Percentiles rank a stretch among this genome's conserved stretches.
phyloP scores from a whole-genome alignment of 352 stramenopile species.

The Thalassiosira sp. region DNA sequence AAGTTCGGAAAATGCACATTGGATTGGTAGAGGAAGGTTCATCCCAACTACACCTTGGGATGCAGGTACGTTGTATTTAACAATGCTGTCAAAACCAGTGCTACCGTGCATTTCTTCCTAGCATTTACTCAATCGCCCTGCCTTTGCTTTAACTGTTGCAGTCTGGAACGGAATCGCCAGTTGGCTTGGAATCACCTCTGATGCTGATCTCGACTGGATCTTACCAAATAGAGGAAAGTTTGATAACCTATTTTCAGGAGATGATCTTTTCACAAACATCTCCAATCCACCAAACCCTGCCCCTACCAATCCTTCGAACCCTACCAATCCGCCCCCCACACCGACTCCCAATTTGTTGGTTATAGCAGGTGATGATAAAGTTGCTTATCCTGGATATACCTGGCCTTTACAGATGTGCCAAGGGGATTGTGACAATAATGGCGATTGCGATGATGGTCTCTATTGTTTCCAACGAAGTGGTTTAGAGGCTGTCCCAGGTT shows the following conservation, averaged over 20 bases:
- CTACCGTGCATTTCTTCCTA: too few relatives aligned
- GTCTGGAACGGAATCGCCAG: slow-evolving; percentile 49
- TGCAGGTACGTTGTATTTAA: too few relatives aligned
- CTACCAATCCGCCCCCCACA: background rate
- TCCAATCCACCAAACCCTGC: background rate
- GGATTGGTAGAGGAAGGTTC: slow-evolving; percentile 15
- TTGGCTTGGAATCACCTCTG: slow-evolving; percentile 47
- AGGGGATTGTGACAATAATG: too few relatives aligned
- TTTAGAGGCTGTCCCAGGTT: too few relatives aligned
- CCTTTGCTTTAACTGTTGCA: too few relatives aligned
- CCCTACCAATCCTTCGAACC: background rate
- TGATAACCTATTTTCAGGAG: slow-evolving; percentile 16
- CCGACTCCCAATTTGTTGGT: background rate
- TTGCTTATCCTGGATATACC: too few relatives aligned
- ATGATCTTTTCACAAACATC: slow-evolving; percentile 25
- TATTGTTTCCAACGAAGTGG: too few relatives aligned
- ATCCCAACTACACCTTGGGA: slow-evolving; percentile 49
- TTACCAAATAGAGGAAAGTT: slow-evolving; percentile 51
- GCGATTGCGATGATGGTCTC: too few relatives aligned
- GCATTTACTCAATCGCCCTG: too few relatives aligned
- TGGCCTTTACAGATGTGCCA: too few relatives aligned
- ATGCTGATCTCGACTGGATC: slow-evolving; percentile 34
- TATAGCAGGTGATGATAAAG: too few relatives aligned
- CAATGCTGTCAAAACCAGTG: too few relatives aligned
- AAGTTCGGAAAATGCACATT: background rate